phyloP scores from a whole-genome alignment of 441 rosid species.

The Aquilaria agallochum region DNA sequence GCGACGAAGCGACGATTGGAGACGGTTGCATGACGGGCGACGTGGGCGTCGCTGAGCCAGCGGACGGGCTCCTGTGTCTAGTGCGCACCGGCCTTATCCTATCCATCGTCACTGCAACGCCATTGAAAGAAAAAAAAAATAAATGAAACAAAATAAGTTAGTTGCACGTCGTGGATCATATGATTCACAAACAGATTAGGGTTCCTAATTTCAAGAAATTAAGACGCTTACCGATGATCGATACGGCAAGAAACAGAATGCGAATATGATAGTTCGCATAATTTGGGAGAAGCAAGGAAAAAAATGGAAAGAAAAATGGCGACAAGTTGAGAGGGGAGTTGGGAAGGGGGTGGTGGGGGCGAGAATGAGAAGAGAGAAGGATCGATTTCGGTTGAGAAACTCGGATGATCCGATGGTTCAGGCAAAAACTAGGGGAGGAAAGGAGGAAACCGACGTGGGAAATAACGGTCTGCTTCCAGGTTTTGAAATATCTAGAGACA shows the following conservation, averaged over 20 bases:
- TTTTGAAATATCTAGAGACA: too few species aligned
- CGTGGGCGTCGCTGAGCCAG: conserved; percentile 25
- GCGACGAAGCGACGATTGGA: too few species aligned
- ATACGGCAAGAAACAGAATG: background rate
- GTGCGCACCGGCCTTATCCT: conserved; percentile 35
- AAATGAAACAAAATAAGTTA: background rate
- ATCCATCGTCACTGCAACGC: conserved; percentile 37
- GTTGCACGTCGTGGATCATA: too few species aligned
- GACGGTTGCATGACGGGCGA: too few species aligned
- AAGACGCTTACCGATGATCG: background rate
- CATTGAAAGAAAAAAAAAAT: background rate
- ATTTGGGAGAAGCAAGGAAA: background rate
- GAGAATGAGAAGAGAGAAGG: background rate
- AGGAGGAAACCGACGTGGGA: conserved; percentile 14
- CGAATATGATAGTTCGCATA: too few species aligned
- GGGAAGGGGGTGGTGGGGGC: too few species aligned
- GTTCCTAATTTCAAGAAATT: too few species aligned
- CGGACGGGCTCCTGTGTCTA: conserved; percentile 39
- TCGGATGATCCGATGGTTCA: conserved; percentile 38
- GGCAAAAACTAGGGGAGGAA: conserved; percentile 27
- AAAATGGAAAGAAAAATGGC: background rate
- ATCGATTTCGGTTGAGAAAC: conserved; percentile 12
- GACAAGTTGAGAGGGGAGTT: background rate
- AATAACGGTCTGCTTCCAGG: conserved; percentile 27
- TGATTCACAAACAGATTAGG: too few species aligned